Evolutionary conservation across 345 rosid species (phyloP).

Genomic region (Mercurialis annua): DNA sequence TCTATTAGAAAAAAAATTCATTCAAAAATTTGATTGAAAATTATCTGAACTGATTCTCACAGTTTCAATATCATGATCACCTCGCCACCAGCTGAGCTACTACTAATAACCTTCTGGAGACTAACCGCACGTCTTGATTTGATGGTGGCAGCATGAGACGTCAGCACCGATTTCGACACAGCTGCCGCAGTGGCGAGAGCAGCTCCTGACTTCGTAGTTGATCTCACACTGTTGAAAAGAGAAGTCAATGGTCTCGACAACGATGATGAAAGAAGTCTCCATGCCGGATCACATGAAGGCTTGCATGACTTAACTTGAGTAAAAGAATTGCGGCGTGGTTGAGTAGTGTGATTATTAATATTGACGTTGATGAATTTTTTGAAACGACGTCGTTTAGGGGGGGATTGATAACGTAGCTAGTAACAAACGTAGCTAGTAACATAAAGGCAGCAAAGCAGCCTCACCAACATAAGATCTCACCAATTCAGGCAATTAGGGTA

Average conservation of each 20-base stretch:
- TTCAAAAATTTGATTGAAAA: too few species aligned
- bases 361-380: constrained; percentile 15
- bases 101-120: constrained; percentile 31
- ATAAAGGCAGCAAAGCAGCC: too few species aligned
- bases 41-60: constrained; percentile 25
- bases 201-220: constrained; percentile 88
- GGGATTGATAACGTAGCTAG: too few species aligned
- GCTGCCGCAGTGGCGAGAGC: constrained; percentile 95
- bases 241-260: constrained; percentile 62
- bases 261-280: constrained; percentile 44
- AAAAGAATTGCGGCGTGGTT: constrained; percentile 17
- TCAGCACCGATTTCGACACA: constrained; percentile 71
- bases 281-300: constrained; percentile 29
- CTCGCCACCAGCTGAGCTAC: too few species aligned
- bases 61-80: constrained; percentile 32
- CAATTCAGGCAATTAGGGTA: too few species aligned
- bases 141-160: constrained; percentile 87
- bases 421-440: too few species aligned
- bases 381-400: constrained; percentile 24
- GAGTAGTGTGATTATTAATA: constrained; percentile 14
- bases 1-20: too few species aligned
- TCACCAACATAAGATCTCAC: too few species aligned
- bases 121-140: constrained; percentile 72
- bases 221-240: constrained; percentile 67
- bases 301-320: constrained; percentile 28